Conservation (phyloP, 495 filamentous ascomycete species). For the Penicillium egyptiacum region DNA sequence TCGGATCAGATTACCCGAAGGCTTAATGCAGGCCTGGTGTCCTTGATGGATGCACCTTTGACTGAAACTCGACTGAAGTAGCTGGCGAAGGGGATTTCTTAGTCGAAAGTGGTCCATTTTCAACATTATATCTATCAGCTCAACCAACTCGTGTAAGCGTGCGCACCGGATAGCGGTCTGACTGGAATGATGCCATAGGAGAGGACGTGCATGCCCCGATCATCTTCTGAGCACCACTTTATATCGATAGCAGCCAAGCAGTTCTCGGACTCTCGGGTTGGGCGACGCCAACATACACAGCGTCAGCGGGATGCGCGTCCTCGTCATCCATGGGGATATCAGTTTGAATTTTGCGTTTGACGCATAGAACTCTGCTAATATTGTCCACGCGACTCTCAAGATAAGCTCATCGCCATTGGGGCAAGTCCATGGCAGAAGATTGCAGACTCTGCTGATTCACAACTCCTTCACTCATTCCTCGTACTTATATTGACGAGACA, state of each 20-base stretch:
- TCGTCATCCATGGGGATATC: background rate
- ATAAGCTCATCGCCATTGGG: slow-evolving; percentile 9
- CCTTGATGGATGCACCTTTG: background rate
- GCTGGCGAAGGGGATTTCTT: background rate
- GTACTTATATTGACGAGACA: no score
- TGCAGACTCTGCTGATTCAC: slow-evolving; percentile 8
- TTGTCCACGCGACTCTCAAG: slow-evolving; percentile 5
- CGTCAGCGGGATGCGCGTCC: background rate
- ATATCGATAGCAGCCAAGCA: background rate
- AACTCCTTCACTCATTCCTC: no score
- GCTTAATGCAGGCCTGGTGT: background rate
- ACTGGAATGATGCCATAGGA: background rate
- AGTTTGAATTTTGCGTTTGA: background rate
- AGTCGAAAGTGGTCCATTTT: background rate
- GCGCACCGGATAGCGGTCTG: background rate
- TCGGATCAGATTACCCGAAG: background rate
- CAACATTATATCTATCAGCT: background rate
- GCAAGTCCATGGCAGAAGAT: background rate
- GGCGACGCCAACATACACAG: background rate
- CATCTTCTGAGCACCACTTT: background rate
- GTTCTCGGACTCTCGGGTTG: background rate
- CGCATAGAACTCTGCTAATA: background rate
- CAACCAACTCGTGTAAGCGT: background rate
- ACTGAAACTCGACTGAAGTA: background rate
- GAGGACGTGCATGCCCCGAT: background rate